Evolutionary conservation across 495 filamentous ascomycete genomes (phyloP).

Genomic region (Halenospora varia): DNA sequence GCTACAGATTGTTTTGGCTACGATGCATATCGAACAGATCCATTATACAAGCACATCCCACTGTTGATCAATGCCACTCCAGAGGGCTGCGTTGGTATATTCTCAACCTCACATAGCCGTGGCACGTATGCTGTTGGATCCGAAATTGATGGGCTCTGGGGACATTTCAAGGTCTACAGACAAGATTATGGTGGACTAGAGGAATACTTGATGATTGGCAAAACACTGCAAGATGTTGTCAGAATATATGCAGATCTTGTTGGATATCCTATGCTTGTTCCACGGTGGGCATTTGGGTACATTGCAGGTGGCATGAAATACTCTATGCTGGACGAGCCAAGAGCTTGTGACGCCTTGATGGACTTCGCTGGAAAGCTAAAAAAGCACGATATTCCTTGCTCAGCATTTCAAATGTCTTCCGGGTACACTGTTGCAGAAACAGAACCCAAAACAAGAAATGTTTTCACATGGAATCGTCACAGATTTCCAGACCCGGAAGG

Average conservation of each 20-base stretch:
- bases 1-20: constrained; percentile 69
- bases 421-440: constrained; percentile 65
- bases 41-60: constrained; percentile 70
- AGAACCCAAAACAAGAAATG: constrained; percentile 62
- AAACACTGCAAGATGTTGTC: constrained; percentile 59
- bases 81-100: constrained; percentile 57
- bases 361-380: constrained; percentile 57
- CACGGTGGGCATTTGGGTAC: constrained; percentile 66
- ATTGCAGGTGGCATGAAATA: constrained; percentile 69
- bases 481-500: constrained; percentile 62
- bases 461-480: constrained; percentile 66
- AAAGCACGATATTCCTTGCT: constrained; percentile 62
- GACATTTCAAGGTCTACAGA: constrained; percentile 64
- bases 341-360: constrained; percentile 52
- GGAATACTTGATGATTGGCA: constrained; percentile 63
- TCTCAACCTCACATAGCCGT: constrained; percentile 59
- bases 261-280: constrained; percentile 59
- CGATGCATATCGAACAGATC: constrained; percentile 64
- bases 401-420: constrained; percentile 66
- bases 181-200: constrained; percentile 68
- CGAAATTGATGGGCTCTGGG: constrained; percentile 68
- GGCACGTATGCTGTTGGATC: constrained; percentile 64
- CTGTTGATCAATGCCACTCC: constrained; percentile 60
- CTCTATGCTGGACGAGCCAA: constrained; percentile 57
- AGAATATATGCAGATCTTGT: constrained; percentile 60